These are phyloP conservation scores for Dendrothele bispora DNA, from an alignment of 768 basidiomycete genomes.

Conservation along the genomic window DNA sequence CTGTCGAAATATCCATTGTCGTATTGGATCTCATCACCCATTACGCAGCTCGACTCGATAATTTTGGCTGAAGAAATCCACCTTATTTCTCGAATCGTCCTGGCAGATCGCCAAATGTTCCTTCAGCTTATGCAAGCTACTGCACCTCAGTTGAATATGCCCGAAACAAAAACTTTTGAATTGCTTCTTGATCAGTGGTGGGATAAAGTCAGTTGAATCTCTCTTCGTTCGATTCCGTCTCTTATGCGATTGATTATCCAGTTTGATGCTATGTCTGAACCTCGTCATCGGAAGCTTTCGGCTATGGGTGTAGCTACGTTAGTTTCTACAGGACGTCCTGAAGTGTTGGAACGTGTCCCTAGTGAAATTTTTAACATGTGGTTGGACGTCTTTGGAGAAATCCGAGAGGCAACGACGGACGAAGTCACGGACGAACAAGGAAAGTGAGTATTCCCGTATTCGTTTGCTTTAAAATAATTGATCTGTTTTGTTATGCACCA, in stretches of 20 bases:
- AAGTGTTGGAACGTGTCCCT: constrained; percentile 70
- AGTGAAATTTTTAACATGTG: constrained; percentile 84
- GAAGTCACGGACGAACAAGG: constrained; percentile 34
- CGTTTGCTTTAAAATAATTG: neutral
- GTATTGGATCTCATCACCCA: constrained; percentile 34
- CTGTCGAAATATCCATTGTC: neutral
- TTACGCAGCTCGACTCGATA: constrained; percentile 30
- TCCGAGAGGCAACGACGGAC: constrained; percentile 64
- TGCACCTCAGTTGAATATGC: constrained; percentile 41
- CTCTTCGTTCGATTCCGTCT: neutral
- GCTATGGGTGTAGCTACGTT: constrained; percentile 82
- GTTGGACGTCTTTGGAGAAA: constrained; percentile 86
- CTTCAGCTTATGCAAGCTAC: constrained; percentile 67
- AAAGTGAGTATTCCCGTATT: constrained; percentile 22
- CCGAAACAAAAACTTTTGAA: constrained; percentile 62
- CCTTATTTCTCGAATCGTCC: constrained; percentile 70
- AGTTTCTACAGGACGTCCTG: constrained; percentile 70
- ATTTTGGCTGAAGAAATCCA: constrained; percentile 58
- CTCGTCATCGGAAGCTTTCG: constrained; percentile 77
- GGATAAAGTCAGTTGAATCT: constrained; percentile 55
- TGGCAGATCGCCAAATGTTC: constrained; percentile 69
- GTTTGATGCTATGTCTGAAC: constrained; percentile 92
- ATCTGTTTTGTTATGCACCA: no score
- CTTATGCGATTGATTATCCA: constrained; percentile 26
- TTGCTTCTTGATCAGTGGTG: constrained; percentile 79